A percentile compares a stretch with the other conserved stretches of the same genome.
These are phyloP conservation scores for Leccinum colubrinum DNA, from an alignment of 1,284 basidiomycete genomes.

Conservation along the genomic window DNA sequence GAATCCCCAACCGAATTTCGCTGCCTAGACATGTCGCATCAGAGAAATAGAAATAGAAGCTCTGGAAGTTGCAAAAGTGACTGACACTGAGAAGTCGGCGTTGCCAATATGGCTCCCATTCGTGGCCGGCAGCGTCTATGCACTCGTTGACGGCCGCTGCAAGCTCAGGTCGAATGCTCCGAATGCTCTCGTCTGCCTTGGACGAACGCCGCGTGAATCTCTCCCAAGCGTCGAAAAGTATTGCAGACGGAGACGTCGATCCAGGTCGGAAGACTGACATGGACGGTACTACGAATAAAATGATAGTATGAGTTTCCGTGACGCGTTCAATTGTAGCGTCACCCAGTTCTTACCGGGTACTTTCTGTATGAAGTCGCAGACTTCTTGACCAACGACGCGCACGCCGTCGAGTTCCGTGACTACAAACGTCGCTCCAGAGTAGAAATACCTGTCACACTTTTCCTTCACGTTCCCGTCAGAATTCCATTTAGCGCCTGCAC, in stretches of 20 bases:
- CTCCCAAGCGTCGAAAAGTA: conserved; percentile 91
- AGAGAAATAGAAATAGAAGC: background rate
- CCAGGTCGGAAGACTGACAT: conserved; percentile 89
- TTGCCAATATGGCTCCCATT: conserved; percentile 92
- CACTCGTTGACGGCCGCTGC: conserved; percentile 89
- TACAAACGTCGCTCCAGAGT: conserved; percentile 74
- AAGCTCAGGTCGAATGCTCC: conserved; percentile 84
- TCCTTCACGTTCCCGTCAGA: background rate
- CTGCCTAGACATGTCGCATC: conserved; percentile 59
- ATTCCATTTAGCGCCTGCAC: conserved; percentile 26
- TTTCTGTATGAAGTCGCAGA: conserved; percentile 91
- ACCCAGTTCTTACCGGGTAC: conserved; percentile 64
- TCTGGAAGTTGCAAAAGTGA: background rate
- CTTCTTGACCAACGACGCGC: conserved; percentile 75
- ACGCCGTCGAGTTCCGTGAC: conserved; percentile 89
- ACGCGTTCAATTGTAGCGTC: background rate
- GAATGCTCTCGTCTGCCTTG: conserved; percentile 91
- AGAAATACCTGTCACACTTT: conserved; percentile 78
- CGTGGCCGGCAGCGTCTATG: conserved; percentile 90
- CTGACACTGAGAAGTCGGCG: conserved; percentile 77
- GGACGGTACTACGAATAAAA: conserved; percentile 53
- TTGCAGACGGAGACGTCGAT: conserved; percentile 88
- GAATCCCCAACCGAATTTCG: conserved; percentile 93
- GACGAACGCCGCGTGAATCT: conserved; percentile 82
- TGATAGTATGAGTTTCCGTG: conserved; percentile 5